Evolutionary conservation across 371 early-diverging fungal genomes (phyloP).

Genomic region (Sanchytrium tribonematis): DNA sequence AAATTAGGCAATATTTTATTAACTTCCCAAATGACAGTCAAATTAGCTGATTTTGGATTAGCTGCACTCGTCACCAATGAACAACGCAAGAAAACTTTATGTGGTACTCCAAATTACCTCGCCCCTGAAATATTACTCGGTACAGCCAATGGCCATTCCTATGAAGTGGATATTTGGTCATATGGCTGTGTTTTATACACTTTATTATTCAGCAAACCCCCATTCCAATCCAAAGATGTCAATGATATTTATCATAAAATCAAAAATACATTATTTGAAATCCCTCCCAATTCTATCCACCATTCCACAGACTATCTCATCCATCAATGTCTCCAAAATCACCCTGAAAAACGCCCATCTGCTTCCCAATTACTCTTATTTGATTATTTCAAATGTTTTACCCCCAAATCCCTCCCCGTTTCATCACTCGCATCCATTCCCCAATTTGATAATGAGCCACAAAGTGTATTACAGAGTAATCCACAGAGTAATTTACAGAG

Average conservation of each 20-base stretch:
- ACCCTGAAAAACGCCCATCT: no score
- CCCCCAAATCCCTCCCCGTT: no score
- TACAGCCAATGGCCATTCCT: conserved; percentile 58
- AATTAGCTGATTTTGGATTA: conserved; percentile 92
- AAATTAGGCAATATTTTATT: conserved; percentile 89
- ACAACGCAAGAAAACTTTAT: conserved; percentile 40
- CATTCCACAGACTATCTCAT: no score
- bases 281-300: no score
- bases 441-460: no score
- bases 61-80: conserved; percentile 42
- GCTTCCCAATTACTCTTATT: no score
- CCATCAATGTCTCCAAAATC: no score
- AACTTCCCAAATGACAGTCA: conserved; percentile 46
- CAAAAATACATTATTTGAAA: no score
- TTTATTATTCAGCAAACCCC: conserved; percentile 70
- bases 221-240: conserved; percentile 68
- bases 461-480: no score
- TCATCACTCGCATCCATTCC: no score
- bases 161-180: conserved; percentile 94
- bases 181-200: conserved; percentile 87
- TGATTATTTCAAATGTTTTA: no score
- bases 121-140: conserved; percentile 89
- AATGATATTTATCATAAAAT: conserved; percentile 52
- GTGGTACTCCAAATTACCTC: conserved; percentile 96
- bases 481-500: no score